Conservation (phyloP, 2,329 filamentous ascomycete genomes). For the Colletotrichum sp. region DNA sequence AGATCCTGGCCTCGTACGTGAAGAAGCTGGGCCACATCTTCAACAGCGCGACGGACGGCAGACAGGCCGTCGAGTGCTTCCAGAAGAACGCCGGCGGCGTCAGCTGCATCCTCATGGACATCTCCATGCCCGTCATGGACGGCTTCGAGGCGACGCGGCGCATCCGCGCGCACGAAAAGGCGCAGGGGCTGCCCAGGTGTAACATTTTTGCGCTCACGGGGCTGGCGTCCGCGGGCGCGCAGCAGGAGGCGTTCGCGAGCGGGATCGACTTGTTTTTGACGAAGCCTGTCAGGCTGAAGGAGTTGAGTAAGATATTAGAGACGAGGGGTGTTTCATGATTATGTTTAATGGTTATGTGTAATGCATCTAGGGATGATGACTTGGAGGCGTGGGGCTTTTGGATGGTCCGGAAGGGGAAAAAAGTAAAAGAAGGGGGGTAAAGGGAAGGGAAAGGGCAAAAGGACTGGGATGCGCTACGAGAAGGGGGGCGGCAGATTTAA, state of each 20-base stretch:
- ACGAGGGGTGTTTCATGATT: neutral
- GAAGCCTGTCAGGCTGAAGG: constrained; percentile 53
- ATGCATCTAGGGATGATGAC: neutral
- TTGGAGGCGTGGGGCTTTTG: no score
- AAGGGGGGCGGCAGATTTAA: neutral
- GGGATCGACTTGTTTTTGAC: constrained; percentile 60
- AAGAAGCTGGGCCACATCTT: constrained; percentile 33
- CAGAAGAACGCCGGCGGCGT: constrained; percentile 24
- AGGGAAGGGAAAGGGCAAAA: neutral
- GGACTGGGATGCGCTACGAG: neutral
- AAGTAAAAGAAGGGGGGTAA: neutral
- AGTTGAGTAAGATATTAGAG: constrained; percentile 29
- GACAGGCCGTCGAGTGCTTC: constrained; percentile 35
- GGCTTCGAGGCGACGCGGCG: constrained; percentile 52
- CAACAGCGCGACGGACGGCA: constrained; percentile 34
- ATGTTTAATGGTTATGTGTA: neutral
- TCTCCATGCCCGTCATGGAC: constrained; percentile 63
- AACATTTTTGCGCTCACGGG: constrained; percentile 59
- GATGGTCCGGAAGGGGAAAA: neutral
- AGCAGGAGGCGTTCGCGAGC: constrained; percentile 56
- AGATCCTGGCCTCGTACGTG: constrained; percentile 36
- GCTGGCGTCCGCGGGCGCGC: constrained; percentile 50
- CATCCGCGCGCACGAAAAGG: constrained; percentile 54
- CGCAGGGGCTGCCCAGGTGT: constrained; percentile 41
- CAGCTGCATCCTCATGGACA: constrained; percentile 46